These are phyloP conservation scores for Aspergillus sp. DNA, from an alignment of 2,329 filamentous ascomycete species.

Conservation along the genomic window DNA sequence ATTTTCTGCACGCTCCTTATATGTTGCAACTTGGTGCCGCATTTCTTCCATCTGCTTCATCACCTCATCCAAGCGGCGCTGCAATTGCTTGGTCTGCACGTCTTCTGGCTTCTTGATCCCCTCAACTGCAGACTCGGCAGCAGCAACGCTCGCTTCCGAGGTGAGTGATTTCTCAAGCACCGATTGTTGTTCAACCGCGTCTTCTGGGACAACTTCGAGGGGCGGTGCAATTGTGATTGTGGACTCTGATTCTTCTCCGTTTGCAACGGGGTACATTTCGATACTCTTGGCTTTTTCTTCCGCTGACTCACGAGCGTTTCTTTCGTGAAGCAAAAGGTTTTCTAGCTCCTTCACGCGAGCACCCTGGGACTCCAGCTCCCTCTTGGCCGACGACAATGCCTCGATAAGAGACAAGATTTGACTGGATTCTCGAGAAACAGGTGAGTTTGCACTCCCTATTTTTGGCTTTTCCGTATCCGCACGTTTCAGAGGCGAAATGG, in stretches of 20 bases:
- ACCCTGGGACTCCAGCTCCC: constrained; percentile 77
- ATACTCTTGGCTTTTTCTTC: constrained; percentile 72
- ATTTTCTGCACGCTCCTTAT: constrained; percentile 66
- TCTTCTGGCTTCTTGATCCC: constrained; percentile 14
- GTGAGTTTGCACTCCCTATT: constrained; percentile 35
- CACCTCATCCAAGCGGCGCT: constrained; percentile 67
- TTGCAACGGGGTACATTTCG: constrained; percentile 48
- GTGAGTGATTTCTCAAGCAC: constrained; percentile 6
- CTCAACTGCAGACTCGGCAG: constrained; percentile 1
- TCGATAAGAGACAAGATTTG: constrained; percentile 81
- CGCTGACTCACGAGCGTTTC: constrained; percentile 70
- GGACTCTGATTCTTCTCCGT: constrained; percentile 34
- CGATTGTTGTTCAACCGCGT: constrained; percentile 4
- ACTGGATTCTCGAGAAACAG: constrained; percentile 49
- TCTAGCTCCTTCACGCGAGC: constrained; percentile 75
- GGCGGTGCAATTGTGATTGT: constrained; percentile 44
- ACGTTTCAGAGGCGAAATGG: constrained; percentile 57
- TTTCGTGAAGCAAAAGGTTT: constrained; percentile 66
- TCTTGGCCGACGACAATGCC: constrained; percentile 72
- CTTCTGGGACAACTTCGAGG: constrained; percentile 9
- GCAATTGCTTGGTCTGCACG: constrained; percentile 43
- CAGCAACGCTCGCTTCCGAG: neutral
- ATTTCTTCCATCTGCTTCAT: constrained; percentile 72
- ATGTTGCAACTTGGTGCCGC: constrained; percentile 69
- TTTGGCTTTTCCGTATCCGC: constrained; percentile 68